Base-by-base conservation (phyloP, 306 rosid species). In the Castanea mollissima region DNA sequence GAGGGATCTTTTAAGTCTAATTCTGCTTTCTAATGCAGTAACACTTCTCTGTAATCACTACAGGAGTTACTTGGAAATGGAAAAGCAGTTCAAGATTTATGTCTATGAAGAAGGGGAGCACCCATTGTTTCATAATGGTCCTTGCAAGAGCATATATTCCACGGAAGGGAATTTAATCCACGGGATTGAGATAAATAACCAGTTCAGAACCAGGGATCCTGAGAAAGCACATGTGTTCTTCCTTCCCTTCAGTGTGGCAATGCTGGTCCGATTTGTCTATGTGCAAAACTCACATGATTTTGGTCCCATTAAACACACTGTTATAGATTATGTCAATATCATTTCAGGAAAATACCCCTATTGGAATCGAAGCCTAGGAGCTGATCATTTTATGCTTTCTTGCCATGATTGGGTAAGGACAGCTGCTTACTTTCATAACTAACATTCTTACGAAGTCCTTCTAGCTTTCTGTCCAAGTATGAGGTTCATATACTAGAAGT, bases 1-100 rank as follows among this genome's bases (percentile, higher is more conserved):
- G 12, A 49, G 54, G 54, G 54, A 49, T 13, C 54, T 49, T 49
- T 49, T 49, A 49, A 49, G 54, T 49, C 18, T 64, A 5, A 21
- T 64, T 64, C 4, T 64, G 12, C 19, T 12, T 23, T 6, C 19
- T 18, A 67, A 19, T 4, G 27, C 13, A 6, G 52, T 8, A 67
- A 19, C 52, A 19, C 21, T 46, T n/a, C 15, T 19, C 25, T 68
- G 57, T 21, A 19, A 41, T 56, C 76, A 44, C 70, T 5, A 46
- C 83, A 95, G 99, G 91, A 95, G 98, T 82, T 93, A 89, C 83
- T 32, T 91, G 69, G 97, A 95, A 83, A 95, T 95, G 99, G 99
- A 95, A 85, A 88, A 88, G 78, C 81, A 80, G 55, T 87, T 95
- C 83, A 93, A 90, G 83, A 89, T 95, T 32, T 93, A 71, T 6